Percentiles rank a stretch among this genome's conserved stretches.
phyloP scores from a whole-genome alignment of 2,329 filamentous ascomycete species.

The Harringtonia aguacate region DNA sequence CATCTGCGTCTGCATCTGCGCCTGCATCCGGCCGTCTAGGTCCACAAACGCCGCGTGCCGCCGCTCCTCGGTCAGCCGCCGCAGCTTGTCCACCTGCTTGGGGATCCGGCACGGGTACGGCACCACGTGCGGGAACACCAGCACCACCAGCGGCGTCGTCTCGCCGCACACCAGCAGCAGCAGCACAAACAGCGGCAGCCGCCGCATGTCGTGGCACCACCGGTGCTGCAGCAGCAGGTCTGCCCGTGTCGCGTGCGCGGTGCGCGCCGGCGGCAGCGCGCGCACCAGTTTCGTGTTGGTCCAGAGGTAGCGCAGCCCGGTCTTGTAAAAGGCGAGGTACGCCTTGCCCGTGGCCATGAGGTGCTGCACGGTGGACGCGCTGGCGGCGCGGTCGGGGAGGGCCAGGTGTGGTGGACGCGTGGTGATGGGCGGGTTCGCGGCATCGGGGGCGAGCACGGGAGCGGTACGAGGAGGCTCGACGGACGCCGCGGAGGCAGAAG shows the following conservation, averaged over 20 bases:
- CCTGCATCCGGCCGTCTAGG: conserved; percentile 3
- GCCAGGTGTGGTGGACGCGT: conserved; percentile 63
- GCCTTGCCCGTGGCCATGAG: conserved; percentile 57
- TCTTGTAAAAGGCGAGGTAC: conserved; percentile 81
- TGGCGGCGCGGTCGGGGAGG: conserved; percentile 43
- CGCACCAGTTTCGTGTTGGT: conserved; percentile 36
- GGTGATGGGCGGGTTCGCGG: conserved; percentile 55
- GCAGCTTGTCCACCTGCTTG: conserved; percentile 51
- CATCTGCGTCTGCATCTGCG: neutral
- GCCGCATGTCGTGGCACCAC: conserved; percentile 60
- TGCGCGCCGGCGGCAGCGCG: conserved; percentile 19
- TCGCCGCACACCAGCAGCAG: conserved; percentile 74
- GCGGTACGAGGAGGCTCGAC: neutral
- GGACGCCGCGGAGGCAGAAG: neutral
- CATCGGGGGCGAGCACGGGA: conserved; percentile 1
- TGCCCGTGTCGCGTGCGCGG: conserved; percentile 41
- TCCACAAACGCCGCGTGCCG: conserved; percentile 34
- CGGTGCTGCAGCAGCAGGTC: conserved; percentile 62
- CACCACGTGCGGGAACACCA: conserved; percentile 59
- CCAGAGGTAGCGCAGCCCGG: conserved; percentile 65
- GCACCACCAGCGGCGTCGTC: conserved; percentile 70
- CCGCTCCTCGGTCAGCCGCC: conserved; percentile 40
- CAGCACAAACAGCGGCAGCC: conserved; percentile 67
- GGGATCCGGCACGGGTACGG: conserved; percentile 80
- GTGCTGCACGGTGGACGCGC: conserved; percentile 37